Conservation (phyloP, 768 basidiomycete genomes). For the Filobasidium wieringae region DNA sequence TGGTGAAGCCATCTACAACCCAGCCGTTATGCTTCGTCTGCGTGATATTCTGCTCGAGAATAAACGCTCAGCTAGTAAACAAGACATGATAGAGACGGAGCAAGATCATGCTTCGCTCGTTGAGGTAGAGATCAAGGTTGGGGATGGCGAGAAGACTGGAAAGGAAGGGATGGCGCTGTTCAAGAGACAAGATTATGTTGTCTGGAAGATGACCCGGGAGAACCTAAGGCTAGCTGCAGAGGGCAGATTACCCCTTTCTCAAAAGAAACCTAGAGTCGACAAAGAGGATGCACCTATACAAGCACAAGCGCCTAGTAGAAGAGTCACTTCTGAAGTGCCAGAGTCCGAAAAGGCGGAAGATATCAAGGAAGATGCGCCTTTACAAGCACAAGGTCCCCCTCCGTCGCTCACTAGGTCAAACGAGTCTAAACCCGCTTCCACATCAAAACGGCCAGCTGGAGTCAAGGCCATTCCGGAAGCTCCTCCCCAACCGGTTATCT, state of each 20-base stretch:
- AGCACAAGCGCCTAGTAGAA: neutral
- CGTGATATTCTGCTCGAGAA: neutral
- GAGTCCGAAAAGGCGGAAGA: neutral
- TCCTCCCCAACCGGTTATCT: no score
- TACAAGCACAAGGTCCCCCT: neutral
- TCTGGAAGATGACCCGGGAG: neutral
- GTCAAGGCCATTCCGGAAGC: no score
- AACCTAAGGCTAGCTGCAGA: neutral
- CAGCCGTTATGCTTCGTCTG: neutral
- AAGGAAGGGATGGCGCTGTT: neutral
- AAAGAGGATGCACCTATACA: neutral
- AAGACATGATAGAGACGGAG: neutral
- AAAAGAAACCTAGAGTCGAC: neutral
- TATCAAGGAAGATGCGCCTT: neutral
- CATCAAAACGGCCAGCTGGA: neutral
- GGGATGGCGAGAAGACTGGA: neutral
- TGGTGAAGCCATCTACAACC: conserved; percentile 10
- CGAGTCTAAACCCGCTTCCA: neutral
- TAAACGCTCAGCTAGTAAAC: neutral
- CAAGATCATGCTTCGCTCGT: neutral
- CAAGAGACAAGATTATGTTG: neutral
- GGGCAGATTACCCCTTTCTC: neutral
- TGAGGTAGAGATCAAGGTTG: conserved; percentile 1
- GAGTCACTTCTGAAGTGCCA: neutral
- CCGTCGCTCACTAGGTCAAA: neutral